A percentile compares a stretch with the other conserved stretches of the same genome.
Conservation (phyloP, 2,329 filamentous ascomycete species). For the Aspergillus udagawae region DNA sequence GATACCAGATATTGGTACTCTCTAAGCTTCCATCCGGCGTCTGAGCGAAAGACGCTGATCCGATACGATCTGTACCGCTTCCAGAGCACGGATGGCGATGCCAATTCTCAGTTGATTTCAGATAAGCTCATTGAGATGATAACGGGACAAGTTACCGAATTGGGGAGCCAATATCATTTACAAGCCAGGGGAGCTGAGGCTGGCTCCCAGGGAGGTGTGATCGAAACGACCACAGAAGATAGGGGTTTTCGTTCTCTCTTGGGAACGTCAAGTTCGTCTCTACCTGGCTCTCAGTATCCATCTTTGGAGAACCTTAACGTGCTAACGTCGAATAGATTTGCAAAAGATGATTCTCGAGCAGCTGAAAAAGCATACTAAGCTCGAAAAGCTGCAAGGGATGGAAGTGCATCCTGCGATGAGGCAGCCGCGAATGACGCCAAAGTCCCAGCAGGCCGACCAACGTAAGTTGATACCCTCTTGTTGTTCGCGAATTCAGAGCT, state of each 20-base stretch:
- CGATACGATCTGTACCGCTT: slow-evolving; percentile 28
- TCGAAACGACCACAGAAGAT: background rate
- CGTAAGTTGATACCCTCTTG: slow-evolving; percentile 12
- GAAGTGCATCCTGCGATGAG: slow-evolving; percentile 24
- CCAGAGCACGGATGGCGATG: background rate
- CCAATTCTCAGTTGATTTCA: background rate
- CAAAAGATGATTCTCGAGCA: slow-evolving; percentile 13
- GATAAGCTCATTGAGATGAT: slow-evolving; percentile 2
- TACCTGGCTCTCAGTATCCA: background rate
- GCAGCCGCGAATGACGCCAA: slow-evolving; percentile 19
- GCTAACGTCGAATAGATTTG: background rate
- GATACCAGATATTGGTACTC: slow-evolving; percentile 17
- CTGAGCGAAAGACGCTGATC: slow-evolving; percentile 22
- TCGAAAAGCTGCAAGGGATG: slow-evolving; percentile 18
- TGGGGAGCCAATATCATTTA: slow-evolving; percentile 16
- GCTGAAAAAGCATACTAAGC: slow-evolving; percentile 19
- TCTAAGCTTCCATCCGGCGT: slow-evolving; percentile 24
- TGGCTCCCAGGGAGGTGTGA: background rate
- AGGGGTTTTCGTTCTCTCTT: no score
- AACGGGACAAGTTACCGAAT: background rate
- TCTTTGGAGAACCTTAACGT: background rate
- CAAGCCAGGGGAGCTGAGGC: slow-evolving; percentile 2
- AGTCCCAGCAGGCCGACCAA: slow-evolving; percentile 27
- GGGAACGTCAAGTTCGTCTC: background rate
- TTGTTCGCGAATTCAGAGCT: background rate